Evolutionary conservation across 2,329 filamentous ascomycete genomes (phyloP).

Genomic region (Apiospora phragmitis): DNA sequence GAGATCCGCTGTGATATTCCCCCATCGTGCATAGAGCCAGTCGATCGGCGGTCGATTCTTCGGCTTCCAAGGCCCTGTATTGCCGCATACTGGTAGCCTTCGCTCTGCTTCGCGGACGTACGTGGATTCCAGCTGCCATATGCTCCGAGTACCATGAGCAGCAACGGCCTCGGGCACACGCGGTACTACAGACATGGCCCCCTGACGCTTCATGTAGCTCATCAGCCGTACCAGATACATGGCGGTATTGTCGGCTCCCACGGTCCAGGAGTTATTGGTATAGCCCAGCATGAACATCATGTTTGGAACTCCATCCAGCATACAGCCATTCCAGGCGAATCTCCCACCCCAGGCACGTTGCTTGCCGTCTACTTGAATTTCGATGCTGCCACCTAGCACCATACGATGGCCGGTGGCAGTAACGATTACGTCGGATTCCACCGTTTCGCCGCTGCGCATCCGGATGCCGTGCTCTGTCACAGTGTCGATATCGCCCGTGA

Average conservation of each 20-base stretch:
- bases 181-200: slow-evolving; percentile 44
- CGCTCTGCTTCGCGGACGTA: slow-evolving; percentile 40
- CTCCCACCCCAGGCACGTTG: slow-evolving; percentile 43
- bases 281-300: slow-evolving; percentile 60
- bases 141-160: neutral
- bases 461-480: slow-evolving; percentile 45
- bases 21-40: neutral
- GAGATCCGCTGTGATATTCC: neutral
- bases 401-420: slow-evolving; percentile 65
- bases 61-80: neutral
- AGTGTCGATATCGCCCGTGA: slow-evolving; percentile 46
- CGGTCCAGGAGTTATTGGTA: slow-evolving; percentile 60
- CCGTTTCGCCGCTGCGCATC: slow-evolving; percentile 32
- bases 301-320: slow-evolving; percentile 66
- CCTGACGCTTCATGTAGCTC: slow-evolving; percentile 47
- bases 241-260: slow-evolving; percentile 57
- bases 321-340: slow-evolving; percentile 58
- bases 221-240: slow-evolving; percentile 51
- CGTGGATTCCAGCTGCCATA: slow-evolving; percentile 35
- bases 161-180: slow-evolving; percentile 24
- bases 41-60: neutral
- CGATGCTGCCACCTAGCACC: slow-evolving; percentile 52
- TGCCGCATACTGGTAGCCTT: slow-evolving; percentile 38
- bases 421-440: slow-evolving; percentile 62
- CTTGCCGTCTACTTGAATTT: slow-evolving; percentile 52